Conservation (phyloP, 2,329 filamentous ascomycete species). For the Eutypella sp. region DNA sequence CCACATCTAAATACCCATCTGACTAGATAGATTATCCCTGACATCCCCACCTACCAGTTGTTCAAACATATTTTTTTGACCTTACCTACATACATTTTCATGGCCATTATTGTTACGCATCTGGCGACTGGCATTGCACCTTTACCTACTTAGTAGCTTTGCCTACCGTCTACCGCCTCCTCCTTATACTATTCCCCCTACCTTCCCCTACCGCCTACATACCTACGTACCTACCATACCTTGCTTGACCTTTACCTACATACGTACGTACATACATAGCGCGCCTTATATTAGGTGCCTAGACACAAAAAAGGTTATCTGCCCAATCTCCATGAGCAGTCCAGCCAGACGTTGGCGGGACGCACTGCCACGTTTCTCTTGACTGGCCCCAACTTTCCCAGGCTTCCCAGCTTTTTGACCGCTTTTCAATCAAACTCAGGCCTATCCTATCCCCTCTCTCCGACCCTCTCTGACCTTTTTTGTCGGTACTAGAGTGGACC, state of each 20-base stretch:
- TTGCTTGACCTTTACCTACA: too few species aligned
- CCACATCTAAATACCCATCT: neutral
- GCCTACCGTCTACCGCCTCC: too few species aligned
- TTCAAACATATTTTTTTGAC: neutral
- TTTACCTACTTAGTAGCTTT: too few species aligned
- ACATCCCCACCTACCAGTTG: neutral
- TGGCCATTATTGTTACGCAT: too few species aligned
- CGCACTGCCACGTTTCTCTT: conserved; percentile 2
- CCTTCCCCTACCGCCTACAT: too few species aligned
- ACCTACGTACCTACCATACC: too few species aligned
- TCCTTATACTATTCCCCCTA: too few species aligned
- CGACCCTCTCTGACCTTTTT: conserved; percentile 12
- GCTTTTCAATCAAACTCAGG: neutral
- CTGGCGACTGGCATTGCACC: too few species aligned
- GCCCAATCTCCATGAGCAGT: neutral
- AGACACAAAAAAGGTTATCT: too few species aligned
- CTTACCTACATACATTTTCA: neutral
- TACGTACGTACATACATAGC: too few species aligned
- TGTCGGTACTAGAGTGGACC: neutral
- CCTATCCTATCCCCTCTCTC: neutral
- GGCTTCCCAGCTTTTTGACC: neutral
- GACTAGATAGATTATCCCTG: neutral
- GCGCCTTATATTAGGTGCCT: too few species aligned
- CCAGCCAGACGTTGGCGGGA: too few species aligned
- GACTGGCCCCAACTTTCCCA: neutral